Conservation (phyloP, 352 stramenopile genomes). For the Albugo laibachii region DNA sequence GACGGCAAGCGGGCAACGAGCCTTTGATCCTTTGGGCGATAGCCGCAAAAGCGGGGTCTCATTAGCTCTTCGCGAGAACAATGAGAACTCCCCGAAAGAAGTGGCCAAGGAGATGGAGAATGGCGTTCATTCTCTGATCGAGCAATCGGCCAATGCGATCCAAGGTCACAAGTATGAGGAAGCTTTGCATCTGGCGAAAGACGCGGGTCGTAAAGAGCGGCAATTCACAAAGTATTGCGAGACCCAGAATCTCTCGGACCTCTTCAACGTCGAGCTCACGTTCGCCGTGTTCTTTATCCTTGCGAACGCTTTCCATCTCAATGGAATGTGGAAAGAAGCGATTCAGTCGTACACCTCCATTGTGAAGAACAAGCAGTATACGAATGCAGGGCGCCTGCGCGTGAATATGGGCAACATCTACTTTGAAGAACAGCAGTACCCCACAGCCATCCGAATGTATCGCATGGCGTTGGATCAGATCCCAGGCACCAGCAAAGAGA, state of each 20-base stretch:
- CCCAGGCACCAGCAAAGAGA: conserved; percentile 83
- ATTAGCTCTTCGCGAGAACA: conserved; percentile 75
- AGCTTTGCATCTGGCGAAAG: conserved; percentile 76
- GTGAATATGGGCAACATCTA: conserved; percentile 98
- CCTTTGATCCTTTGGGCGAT: conserved; percentile 85
- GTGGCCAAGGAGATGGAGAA: conserved; percentile 82
- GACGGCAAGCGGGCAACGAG: conserved; percentile 36
- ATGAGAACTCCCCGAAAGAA: conserved; percentile 84
- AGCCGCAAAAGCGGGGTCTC: conserved; percentile 51
- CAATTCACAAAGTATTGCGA: conserved; percentile 84
- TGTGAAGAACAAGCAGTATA: conserved; percentile 93
- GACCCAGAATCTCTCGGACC: conserved; percentile 59
- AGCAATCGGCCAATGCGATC: conserved; percentile 74
- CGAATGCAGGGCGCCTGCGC: conserved; percentile 73
- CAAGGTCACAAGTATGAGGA: conserved; percentile 53
- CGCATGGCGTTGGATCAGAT: conserved; percentile 95
- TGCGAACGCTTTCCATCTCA: conserved; percentile 84
- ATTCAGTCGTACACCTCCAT: conserved; percentile 89
- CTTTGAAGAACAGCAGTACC: conserved; percentile 87
- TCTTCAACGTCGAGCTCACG: conserved; percentile 88
- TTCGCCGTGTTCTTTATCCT: conserved; percentile 92
- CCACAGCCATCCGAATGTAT: conserved; percentile 93
- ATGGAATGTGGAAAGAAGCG: conserved; percentile 87
- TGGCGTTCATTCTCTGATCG: conserved; percentile 82
- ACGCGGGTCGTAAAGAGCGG: conserved; percentile 78